A percentile compares a stretch with the other conserved stretches of the same genome.
phyloP scores from a whole-genome alignment of 2,329 filamentous ascomycete genomes.

The Biscogniauxia sp. region DNA sequence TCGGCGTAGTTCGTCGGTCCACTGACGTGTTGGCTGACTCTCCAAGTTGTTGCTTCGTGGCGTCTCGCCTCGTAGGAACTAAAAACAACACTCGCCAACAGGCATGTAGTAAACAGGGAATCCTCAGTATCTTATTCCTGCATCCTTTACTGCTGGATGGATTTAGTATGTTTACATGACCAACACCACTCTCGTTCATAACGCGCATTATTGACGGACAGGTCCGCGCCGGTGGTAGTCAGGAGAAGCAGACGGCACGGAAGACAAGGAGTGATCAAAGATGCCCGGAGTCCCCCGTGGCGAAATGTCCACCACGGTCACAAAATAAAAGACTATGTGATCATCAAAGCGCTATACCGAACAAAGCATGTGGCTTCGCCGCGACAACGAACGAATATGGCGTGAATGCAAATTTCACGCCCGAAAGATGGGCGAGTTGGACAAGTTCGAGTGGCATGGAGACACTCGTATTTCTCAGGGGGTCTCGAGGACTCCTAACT shows the following conservation, averaged over 20 bases:
- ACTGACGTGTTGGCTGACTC: background rate
- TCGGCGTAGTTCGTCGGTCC: background rate
- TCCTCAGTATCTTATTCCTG: background rate
- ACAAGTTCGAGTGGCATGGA: background rate
- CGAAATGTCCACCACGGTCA: background rate
- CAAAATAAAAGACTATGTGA: conserved; percentile 10
- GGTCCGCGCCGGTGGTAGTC: background rate
- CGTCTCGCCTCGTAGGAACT: background rate
- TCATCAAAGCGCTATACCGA: conserved; percentile 16
- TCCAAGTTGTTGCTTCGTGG: background rate
- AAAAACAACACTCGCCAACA: background rate
- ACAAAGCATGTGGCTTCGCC: conserved; percentile 17
- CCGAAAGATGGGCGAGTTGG: conserved; percentile 1
- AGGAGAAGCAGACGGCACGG: background rate
- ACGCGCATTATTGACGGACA: background rate
- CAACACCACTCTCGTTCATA: background rate
- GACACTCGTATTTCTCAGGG: background rate
- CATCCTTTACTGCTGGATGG: background rate
- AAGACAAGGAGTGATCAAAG: background rate
- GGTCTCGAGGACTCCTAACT: conserved; percentile 16
- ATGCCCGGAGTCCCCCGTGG: background rate
- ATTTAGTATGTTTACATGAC: background rate
- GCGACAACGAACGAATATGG: conserved; percentile 2
- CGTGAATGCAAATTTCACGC: conserved; percentile 18
- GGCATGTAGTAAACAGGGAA: background rate